phyloP scores from a whole-genome alignment of 805 yeast genomes.

The Hanseniaspora lindneri region DNA sequence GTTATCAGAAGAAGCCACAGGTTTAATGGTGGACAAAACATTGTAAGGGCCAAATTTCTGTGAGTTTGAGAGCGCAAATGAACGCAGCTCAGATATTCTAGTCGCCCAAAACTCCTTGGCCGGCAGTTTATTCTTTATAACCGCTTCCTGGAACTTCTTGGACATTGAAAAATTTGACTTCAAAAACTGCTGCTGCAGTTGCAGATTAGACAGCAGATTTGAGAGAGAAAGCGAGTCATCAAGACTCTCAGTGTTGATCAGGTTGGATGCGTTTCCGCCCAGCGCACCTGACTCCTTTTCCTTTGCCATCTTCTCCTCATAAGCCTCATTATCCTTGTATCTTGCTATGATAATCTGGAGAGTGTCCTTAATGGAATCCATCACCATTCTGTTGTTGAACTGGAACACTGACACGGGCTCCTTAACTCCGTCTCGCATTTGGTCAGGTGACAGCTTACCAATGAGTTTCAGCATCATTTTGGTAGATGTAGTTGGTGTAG shows the following conservation, averaged over 20 bases:
- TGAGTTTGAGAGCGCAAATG: conserved; percentile 70
- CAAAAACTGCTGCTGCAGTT: conserved; percentile 66
- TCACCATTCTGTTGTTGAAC: conserved; percentile 59
- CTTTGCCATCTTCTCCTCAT: conserved; percentile 30
- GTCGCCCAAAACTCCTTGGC: conserved; percentile 82
- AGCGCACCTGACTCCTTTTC: conserved; percentile 19
- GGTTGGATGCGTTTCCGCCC: conserved; percentile 21
- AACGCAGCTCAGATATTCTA: conserved; percentile 63
- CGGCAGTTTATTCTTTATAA: conserved; percentile 61
- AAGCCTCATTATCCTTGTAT: conserved; percentile 40
- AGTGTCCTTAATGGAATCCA: conserved; percentile 60
- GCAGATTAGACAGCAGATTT: conserved; percentile 54
- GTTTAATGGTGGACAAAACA: conserved; percentile 83
- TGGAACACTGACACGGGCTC: conserved; percentile 36
- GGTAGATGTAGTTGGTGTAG: conserved; percentile 54
- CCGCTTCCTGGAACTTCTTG: conserved; percentile 75
- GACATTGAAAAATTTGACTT: conserved; percentile 57
- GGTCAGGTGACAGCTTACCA: conserved; percentile 31
- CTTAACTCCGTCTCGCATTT: conserved; percentile 21
- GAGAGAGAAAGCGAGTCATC: conserved; percentile 43
- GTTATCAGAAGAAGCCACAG: conserved; percentile 85
- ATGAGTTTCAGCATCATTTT: conserved; percentile 55
- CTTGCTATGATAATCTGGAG: conserved; percentile 59
- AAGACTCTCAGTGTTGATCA: conserved; percentile 30
- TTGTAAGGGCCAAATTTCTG: conserved; percentile 90